Evolutionary conservation across 768 basidiomycete genomes (phyloP), one percentile per base, ranked within the genome.

Genomic region (Candolleomyces eurysporus): DNA sequence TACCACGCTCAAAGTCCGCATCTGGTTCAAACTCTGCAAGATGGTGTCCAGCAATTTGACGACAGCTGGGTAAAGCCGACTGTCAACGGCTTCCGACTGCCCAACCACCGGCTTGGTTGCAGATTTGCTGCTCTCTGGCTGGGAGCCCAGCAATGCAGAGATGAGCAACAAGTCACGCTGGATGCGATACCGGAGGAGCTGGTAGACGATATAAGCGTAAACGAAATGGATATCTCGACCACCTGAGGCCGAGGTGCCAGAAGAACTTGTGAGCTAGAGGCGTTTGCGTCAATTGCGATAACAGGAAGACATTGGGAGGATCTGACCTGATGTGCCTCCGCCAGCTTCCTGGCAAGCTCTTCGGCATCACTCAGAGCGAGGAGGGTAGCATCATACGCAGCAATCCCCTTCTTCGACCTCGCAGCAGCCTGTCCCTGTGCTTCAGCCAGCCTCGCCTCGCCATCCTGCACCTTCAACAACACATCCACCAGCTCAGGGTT

Each of bases 401-500:
- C 91, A 61, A 97, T 90, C 43, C 87, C 84, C 61, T 84, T 86
- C 72, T 91, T 91, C 5, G 89, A 86, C 59, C 76, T 56, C 72
- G 72, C 57, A 66, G 67, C 64, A 72, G 26, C 26, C 40, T 66
- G 68, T 39, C 67, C 67, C 49, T 77, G 73, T 52, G 68, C 71
- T 49, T 75, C 76, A 31, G 75, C 75, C 49, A 97, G 75, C 62
- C 79, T 84, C 9, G 73, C 76, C 67, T 94, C 84, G 1, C 90
- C 91, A 17, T 88, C 85, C 68, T 96, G 92, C 4, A 96, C 89
- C 65, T 84, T 90, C 64, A 93, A 74, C 59, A 97, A 76, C 32
- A 92, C 91, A 67, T 90, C 91, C 51, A 97, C 96, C 60, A 98
- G 77, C 73, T 98, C 95, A 0, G 94, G 93, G 68, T 90, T 94